phyloP scores from a whole-genome alignment of 2,329 filamentous ascomycete species.

The Ophiobolus disseminans region DNA sequence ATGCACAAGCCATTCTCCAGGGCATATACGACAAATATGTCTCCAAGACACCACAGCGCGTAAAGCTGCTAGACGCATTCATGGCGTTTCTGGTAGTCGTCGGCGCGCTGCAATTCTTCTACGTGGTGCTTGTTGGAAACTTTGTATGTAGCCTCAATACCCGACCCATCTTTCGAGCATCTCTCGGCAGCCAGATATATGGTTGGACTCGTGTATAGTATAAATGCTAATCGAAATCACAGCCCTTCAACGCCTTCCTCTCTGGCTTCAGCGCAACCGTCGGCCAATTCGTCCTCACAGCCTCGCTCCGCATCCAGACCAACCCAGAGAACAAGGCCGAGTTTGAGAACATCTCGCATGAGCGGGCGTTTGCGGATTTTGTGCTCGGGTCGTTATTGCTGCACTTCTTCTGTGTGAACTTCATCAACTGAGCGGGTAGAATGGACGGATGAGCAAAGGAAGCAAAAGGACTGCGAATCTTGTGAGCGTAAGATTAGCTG shows the following conservation, averaged over 20 bases:
- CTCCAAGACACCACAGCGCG: slow-evolving; percentile 83
- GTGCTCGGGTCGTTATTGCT: slow-evolving; percentile 92
- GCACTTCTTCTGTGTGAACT: slow-evolving; percentile 99
- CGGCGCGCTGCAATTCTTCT: slow-evolving; percentile 89
- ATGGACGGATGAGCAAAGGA: background rate
- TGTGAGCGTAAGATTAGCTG: background rate
- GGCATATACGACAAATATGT: slow-evolving; percentile 81
- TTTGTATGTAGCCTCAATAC: slow-evolving; percentile 71
- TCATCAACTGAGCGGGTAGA: slow-evolving; percentile 80
- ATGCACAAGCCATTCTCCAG: slow-evolving; percentile 65
- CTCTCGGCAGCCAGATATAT: background rate
- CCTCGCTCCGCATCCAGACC: slow-evolving; percentile 89
- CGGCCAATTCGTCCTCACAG: slow-evolving; percentile 95
- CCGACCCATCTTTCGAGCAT: background rate
- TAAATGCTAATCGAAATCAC: slow-evolving; percentile 8
- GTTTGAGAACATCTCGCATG: slow-evolving; percentile 77
- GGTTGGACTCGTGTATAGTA: too few relatives aligned
- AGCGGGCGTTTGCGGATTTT: slow-evolving; percentile 95
- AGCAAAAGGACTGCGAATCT: background rate
- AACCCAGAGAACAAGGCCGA: slow-evolving; percentile 80
- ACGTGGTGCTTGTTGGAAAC: slow-evolving; percentile 90
- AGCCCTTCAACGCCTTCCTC: slow-evolving; percentile 99
- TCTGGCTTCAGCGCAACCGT: slow-evolving; percentile 94
- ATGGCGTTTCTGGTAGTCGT: slow-evolving; percentile 86
- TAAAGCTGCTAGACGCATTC: slow-evolving; percentile 90